phyloP scores from a whole-genome alignment of 2,329 filamentous ascomycete genomes.

The Xylaria sp. region DNA sequence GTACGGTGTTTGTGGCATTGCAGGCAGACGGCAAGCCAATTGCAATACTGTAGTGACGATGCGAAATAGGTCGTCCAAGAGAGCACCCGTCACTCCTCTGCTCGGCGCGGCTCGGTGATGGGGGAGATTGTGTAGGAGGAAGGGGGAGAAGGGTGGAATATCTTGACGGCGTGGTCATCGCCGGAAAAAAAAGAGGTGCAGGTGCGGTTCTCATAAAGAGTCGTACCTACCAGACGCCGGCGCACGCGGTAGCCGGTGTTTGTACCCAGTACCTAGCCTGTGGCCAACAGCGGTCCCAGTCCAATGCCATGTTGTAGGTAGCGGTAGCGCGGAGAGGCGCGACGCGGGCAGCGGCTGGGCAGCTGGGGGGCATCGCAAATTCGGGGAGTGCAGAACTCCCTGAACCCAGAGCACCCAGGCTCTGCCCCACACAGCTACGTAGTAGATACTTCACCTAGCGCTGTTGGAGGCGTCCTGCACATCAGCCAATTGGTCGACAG shows the following conservation, averaged over 20 bases:
- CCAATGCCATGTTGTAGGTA: background rate
- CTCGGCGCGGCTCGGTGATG: background rate
- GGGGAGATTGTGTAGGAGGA: slow-evolving; percentile 15
- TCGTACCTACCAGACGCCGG: background rate
- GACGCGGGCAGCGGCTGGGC: too few species aligned
- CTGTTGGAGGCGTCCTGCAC: background rate
- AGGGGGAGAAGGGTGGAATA: slow-evolving; percentile 22
- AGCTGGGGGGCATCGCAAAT: background rate
- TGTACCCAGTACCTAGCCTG: slow-evolving; percentile 3
- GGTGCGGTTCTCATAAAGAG: slow-evolving; percentile 15
- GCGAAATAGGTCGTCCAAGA: slow-evolving; percentile 15
- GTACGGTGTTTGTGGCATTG: slow-evolving; percentile 35
- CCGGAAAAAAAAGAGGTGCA: slow-evolving; percentile 29
- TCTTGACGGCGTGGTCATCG: slow-evolving; percentile 33
- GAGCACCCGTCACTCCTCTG: background rate
- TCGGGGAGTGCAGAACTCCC: background rate
- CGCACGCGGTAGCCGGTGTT: background rate
- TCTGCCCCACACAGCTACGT: background rate
- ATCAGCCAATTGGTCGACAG: background rate
- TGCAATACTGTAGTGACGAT: slow-evolving; percentile 20
- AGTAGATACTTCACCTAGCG: background rate
- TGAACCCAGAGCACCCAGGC: background rate
- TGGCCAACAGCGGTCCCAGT: too few species aligned
- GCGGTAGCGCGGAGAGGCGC: background rate
- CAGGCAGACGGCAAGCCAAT: slow-evolving; percentile 32